Evolutionary conservation across 306 rosid genomes (phyloP).

Genomic region (Gleditsia sinensis): DNA sequence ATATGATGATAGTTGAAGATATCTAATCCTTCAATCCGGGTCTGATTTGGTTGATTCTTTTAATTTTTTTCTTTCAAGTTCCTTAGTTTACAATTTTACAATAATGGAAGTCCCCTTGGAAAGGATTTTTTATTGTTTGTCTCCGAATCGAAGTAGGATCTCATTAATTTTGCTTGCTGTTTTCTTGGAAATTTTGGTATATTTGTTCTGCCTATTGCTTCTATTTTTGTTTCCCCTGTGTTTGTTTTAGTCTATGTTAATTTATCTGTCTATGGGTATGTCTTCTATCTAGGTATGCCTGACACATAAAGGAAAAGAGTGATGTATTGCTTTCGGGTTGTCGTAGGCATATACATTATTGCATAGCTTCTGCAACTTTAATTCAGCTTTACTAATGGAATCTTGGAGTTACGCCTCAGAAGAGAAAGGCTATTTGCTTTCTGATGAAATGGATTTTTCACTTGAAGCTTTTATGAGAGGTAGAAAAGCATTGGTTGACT

Average conservation of each 20-base stretch:
- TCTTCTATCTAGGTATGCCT: conserved; percentile 13
- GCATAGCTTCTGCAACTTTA: conserved; percentile 24
- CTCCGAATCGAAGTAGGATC: conserved; percentile 27
- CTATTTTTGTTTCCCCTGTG: conserved; percentile 17
- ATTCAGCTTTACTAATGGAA: conserved; percentile 56
- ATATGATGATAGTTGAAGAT: conserved; percentile 17
- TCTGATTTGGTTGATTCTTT: conserved; percentile 34
- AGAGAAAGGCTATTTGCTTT: conserved; percentile 56
- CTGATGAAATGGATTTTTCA: conserved; percentile 67
- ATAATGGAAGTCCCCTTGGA: conserved; percentile 15
- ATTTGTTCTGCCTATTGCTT: conserved; percentile 24
- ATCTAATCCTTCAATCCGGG: conserved; percentile 37
- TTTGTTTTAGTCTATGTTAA: conserved; percentile 23
- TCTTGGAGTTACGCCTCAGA: conserved; percentile 69
- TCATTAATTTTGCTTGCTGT: conserved; percentile 15
- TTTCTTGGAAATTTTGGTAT: conserved; percentile 18
- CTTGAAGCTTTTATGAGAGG: conserved; percentile 57
- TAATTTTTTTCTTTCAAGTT: not conserved
- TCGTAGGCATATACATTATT: conserved; percentile 41
- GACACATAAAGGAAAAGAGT: conserved; percentile 31
- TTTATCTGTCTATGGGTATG: conserved; percentile 17
- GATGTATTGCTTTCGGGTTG: conserved; percentile 30
- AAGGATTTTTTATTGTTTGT: conserved; percentile 31
- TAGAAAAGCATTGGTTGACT: conserved; percentile 50
- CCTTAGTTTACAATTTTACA: too few relatives aligned